Evolutionary conservation across 2,329 filamentous ascomycete genomes (phyloP), one percentile per base, ranked within the genome.

Genomic region (Exophiala dermatitidis): DNA sequence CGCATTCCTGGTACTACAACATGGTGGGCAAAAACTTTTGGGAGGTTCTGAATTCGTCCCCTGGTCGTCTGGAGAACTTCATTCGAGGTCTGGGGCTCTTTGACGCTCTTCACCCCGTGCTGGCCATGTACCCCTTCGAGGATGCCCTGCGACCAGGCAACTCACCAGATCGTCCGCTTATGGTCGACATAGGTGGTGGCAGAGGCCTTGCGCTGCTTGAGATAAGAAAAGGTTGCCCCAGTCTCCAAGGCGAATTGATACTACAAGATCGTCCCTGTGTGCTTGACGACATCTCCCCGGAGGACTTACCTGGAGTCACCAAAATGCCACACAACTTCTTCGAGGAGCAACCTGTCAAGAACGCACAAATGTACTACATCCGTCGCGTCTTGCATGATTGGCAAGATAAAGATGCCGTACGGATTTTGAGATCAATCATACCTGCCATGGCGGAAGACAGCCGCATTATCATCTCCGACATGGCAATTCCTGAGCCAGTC

Each of bases 311-410:
- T 0, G 48, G 48, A 46, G 48, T 51, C 10, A 51, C 41, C 26
- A 51, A 32, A 58, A 66, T 65, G 55, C 29, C 52, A 12, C 64
- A 65, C 47, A 62, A 67, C 44, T 65, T 66, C 43, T 65, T 63
- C 42, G 60, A 60, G 2, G 56, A 57, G 1, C 64, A 67, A 32
- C 63, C 65, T 5, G 50, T 67, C 33, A 28, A 32, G 63, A 63
- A 65, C 50, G 64, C 63, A 33, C 60, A 66, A 43, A 54, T 65
- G 38, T 66, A 66, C 52, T 58, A 59, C 32, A 58, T 63, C 32
- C 64, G 63, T 29, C 63, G 61, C 32, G 53, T 64, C 36, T 49
- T 63, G 28, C 64, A 66, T 50, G 60, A 65, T 54, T 65, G 59
- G 52, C 57, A 62, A 5, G 53, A 60, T 29, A 56, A 57, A 6